These are phyloP conservation scores for Lyophyllum semitale DNA, from an alignment of 768 basidiomycete species.

Conservation along the genomic window DNA sequence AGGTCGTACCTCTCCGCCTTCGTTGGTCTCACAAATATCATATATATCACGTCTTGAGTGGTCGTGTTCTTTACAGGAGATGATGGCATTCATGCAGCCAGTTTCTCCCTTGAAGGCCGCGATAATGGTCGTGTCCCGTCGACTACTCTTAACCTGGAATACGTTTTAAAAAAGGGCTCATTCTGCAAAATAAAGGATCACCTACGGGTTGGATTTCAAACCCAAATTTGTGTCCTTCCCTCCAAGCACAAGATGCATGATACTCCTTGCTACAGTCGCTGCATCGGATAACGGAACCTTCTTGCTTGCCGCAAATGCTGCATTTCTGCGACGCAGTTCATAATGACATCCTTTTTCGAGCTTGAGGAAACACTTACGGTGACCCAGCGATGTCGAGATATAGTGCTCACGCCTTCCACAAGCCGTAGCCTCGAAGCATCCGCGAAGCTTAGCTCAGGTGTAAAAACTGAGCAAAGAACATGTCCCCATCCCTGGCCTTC, in stretches of 20 bases:
- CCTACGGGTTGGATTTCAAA: constrained; percentile 89
- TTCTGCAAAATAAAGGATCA: not conserved
- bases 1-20: constrained; percentile 72
- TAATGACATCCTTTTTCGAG: not conserved
- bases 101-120: constrained; percentile 78
- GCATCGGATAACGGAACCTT: constrained; percentile 85
- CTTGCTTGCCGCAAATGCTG: constrained; percentile 64
- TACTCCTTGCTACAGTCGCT: constrained; percentile 78
- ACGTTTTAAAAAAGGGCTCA: not conserved
- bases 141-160: constrained; percentile 74
- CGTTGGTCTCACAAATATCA: constrained; percentile 84
- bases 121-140: constrained; percentile 63
- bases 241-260: constrained; percentile 92
- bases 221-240: constrained; percentile 79
- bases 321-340: constrained; percentile 56
- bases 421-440: constrained; percentile 71
- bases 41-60: constrained; percentile 66
- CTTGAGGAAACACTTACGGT: constrained; percentile 48
- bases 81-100: constrained; percentile 76
- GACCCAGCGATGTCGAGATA: constrained; percentile 72
- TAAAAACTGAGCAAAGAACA: constrained; percentile 85
- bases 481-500: constrained; percentile 95
- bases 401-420: constrained; percentile 84
- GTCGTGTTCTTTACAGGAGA: constrained; percentile 81
- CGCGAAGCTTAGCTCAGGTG: constrained; percentile 81